These are phyloP conservation scores for Piloderma croceum DNA, from an alignment of 768 basidiomycete species.

Conservation along the genomic window DNA sequence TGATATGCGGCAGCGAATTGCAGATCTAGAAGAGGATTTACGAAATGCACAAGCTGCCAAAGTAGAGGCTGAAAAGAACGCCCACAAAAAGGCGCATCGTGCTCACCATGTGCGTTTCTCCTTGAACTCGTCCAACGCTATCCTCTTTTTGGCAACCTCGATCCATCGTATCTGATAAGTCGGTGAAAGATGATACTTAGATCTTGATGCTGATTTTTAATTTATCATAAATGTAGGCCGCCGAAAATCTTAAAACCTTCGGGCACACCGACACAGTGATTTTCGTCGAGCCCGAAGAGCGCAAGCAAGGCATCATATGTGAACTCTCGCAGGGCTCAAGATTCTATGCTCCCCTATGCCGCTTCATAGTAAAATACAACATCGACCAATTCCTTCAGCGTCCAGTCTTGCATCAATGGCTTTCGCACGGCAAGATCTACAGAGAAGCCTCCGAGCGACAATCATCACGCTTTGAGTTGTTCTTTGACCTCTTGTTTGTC, in stretches of 20 bases:
- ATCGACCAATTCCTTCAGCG: conserved; percentile 14
- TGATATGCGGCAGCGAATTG: too few relatives aligned
- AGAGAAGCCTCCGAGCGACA: conserved; percentile 14
- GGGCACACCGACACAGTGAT: conserved; percentile 14
- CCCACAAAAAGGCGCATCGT: too few relatives aligned
- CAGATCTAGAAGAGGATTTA: too few relatives aligned
- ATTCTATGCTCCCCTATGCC: conserved; percentile 6
- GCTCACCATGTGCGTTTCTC: too few relatives aligned
- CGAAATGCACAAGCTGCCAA: too few relatives aligned
- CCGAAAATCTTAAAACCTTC: conserved; percentile 10
- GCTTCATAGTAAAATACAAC: conserved; percentile 11
- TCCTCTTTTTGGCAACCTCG: too few relatives aligned
- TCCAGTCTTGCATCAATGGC: conserved; percentile 14
- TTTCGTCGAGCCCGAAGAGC: conserved; percentile 12
- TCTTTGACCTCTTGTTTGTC: conserved; percentile 31
- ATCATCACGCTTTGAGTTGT: conserved; percentile 26
- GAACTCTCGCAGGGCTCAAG: conserved; percentile 7
- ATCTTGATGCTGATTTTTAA: too few relatives aligned
- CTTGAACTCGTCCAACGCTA: too few relatives aligned
- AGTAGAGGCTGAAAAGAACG: too few relatives aligned
- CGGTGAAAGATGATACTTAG: too few relatives aligned
- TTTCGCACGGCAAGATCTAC: conserved; percentile 11
- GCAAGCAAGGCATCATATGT: conserved; percentile 10
- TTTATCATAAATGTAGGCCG: too few relatives aligned
- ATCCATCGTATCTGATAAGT: too few relatives aligned